Percentiles rank a stretch among this genome's conserved stretches.
phyloP scores from a whole-genome alignment of 257 asterid species.

The Pogostemon cablin region DNA sequence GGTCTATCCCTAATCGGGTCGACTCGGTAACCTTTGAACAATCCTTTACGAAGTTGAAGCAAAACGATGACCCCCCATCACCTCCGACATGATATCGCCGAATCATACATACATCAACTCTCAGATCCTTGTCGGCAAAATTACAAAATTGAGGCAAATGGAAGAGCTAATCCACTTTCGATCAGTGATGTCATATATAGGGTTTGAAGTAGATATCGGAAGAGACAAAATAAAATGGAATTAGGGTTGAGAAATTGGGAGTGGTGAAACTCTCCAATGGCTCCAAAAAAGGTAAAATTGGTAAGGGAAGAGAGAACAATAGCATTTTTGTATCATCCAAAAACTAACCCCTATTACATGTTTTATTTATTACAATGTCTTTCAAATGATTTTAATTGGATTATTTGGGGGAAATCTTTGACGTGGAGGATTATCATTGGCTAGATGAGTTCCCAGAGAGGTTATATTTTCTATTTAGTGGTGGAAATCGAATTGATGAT shows the following conservation, averaged over 20 bases:
- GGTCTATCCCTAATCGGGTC: neutral
- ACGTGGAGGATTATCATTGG: neutral
- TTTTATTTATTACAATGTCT: neutral
- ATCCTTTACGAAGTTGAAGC: constrained; percentile 32
- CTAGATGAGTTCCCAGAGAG: neutral
- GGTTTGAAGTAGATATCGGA: neutral
- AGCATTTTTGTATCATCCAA: neutral
- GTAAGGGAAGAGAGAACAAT: constrained; percentile 10
- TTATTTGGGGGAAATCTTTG: neutral
- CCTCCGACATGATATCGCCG: constrained; percentile 29
- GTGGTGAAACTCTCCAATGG: constrained; percentile 27
- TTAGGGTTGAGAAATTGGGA: constrained; percentile 41
- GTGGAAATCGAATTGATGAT: no score
- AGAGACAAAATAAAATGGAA: neutral
- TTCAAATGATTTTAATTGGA: neutral
- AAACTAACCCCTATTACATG: neutral
- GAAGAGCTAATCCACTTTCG: constrained; percentile 15
- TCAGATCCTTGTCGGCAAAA: constrained; percentile 35
- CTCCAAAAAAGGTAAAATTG: constrained; percentile 17
- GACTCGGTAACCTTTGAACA: constrained; percentile 15
- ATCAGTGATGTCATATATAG: neutral
- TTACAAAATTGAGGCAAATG: constrained; percentile 1
- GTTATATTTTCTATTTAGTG: no score
- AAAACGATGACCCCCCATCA: constrained; percentile 27
- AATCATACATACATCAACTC: constrained; percentile 40